Conservation (phyloP, 2,329 filamentous ascomycete species). For the Fusarium goolgardi region DNA sequence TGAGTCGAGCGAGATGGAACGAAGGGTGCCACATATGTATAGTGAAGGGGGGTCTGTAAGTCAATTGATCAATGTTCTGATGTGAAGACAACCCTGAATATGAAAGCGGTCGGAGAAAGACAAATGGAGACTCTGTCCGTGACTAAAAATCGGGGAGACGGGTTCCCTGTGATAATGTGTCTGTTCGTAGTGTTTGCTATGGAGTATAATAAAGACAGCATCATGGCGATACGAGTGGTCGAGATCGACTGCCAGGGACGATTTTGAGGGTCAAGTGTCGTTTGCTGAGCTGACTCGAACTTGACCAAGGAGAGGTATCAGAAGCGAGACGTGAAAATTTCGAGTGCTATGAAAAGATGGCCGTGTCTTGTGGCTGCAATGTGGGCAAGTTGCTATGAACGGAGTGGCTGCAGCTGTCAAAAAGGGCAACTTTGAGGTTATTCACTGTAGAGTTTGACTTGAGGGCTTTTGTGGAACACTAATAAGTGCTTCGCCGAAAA, state of each 20-base stretch:
- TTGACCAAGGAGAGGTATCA: constrained; percentile 4
- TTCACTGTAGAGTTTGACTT: constrained; percentile 10
- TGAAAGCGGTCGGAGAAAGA: background rate
- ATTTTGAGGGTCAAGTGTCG: background rate
- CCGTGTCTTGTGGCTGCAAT: constrained; percentile 1
- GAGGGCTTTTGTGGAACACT: constrained; percentile 7
- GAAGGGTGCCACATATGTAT: background rate
- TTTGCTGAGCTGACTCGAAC: background rate
- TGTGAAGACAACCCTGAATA: background rate
- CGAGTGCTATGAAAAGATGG: background rate
- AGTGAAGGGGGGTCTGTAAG: constrained; percentile 15
- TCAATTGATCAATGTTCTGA: background rate
- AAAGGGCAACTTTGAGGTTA: constrained; percentile 12
- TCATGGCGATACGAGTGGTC: background rate
- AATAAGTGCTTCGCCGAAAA: background rate
- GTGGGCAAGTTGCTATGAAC: background rate
- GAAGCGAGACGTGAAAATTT: constrained; percentile 4
- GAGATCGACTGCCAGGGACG: background rate
- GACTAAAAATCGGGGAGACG: background rate
- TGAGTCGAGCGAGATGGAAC: constrained; percentile 21
- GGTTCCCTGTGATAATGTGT: background rate
- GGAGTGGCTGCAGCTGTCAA: constrained; percentile 11
- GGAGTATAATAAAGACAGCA: background rate
- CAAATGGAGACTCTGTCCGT: background rate
- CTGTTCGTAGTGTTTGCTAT: background rate